Evolutionary conservation across 1,284 basidiomycete genomes (phyloP), one percentile per base, ranked within the genome.

Genomic region (Boletus semigastroideus): DNA sequence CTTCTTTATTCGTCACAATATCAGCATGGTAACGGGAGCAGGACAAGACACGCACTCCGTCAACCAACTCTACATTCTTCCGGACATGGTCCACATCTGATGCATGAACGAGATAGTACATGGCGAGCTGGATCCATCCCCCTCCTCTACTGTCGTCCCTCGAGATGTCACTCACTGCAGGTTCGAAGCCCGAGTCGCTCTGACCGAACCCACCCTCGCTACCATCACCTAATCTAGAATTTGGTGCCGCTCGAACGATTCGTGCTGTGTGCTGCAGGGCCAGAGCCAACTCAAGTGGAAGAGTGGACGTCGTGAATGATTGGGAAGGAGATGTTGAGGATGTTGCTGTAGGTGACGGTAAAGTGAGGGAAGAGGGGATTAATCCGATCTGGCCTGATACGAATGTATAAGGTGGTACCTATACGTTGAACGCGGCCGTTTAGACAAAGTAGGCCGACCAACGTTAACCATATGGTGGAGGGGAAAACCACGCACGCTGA

Each of bases 311-410:
- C 17, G 45, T 40, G 17, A 49, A 49, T 19, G 45, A 16, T 41
- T 46, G 42, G 11, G 36, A 42, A 10, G 43, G n/a, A 48, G 43
- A 25, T 14, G 17, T 39, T 7, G 39, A 46, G 13, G 20, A 34
- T 42, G 28, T 4, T 19, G 31, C 16, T 7, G 40, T 28, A 13
- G 54, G 28, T 7, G 75, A 72, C 1, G 91, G 89, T 7, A 98
- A 73, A 0, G 77, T 69, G 39, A 98, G 76, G 37, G 75, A 83
- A 34, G 84, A 74, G 0, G 97, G 96, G 22, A 90, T 75, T 27
- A 99, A 77, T 0, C 94, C 93, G 44, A 99, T 98, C 68, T 99
- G 97, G 4, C 97, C 97, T 0, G 97, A 96, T 51, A 99, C 78
- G 62, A 90, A 93, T 10, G 94, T 74, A 4, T 83, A 83, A 48